phyloP scores from a whole-genome alignment of 805 yeast genomes.

The Wickerhamiella cacticola region DNA sequence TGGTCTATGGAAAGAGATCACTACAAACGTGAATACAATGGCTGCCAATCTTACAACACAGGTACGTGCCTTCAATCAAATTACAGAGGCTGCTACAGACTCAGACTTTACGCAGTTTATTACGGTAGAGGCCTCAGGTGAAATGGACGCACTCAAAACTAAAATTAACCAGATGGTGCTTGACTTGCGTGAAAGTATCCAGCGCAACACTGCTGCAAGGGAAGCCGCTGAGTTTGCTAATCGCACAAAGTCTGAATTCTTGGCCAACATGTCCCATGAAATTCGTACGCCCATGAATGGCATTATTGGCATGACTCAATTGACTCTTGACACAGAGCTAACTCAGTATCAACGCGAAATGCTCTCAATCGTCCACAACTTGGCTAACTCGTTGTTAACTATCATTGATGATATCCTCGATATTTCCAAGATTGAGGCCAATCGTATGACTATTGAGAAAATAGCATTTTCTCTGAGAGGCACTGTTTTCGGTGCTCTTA shows the following conservation, averaged over 20 bases:
- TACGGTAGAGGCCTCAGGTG: conserved; percentile 86
- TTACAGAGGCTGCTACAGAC: conserved; percentile 88
- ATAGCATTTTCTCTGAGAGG: conserved; percentile 78
- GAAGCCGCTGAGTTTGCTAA: conserved; percentile 90
- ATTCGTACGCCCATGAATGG: conserved; percentile 89
- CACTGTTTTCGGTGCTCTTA: conserved; percentile 80
- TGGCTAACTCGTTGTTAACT: conserved; percentile 73
- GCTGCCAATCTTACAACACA: conserved; percentile 87
- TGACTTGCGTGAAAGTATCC: conserved; percentile 76
- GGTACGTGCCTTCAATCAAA: conserved; percentile 86
- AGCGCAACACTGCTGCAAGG: conserved; percentile 84
- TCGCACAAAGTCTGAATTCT: conserved; percentile 76
- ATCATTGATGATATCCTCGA: conserved; percentile 84
- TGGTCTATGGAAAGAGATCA: conserved; percentile 85
- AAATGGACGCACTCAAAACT: conserved; percentile 54
- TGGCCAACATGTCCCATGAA: conserved; percentile 82
- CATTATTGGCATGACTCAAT: conserved; percentile 84
- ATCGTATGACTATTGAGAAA: conserved; percentile 84
- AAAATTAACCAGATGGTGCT: conserved; percentile 70
- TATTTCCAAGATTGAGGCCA: conserved; percentile 87
- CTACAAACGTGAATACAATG: conserved; percentile 86
- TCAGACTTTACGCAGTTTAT: conserved; percentile 85
- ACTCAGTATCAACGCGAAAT: conserved; percentile 88
- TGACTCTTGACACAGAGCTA: conserved; percentile 75
- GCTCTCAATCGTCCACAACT: conserved; percentile 78